Base-by-base conservation (phyloP, 331 rosid species). In the Prunus yedoensis region DNA sequence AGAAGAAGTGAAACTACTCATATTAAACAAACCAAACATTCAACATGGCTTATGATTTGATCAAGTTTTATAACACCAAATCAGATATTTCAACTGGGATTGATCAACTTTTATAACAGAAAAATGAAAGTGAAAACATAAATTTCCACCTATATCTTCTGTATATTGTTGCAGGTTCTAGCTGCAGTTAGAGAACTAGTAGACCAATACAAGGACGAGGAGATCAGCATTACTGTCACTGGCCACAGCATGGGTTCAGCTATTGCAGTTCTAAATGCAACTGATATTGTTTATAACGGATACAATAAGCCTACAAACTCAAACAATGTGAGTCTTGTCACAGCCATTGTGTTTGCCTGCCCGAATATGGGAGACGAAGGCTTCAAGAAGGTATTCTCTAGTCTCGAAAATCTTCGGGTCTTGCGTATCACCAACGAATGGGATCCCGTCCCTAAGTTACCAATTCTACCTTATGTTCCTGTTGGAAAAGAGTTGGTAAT, bases 181-280 rank as follows among this genome's bases (percentile, higher is more conserved):
- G 74, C 73, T 13, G 87, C 84, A 84, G 71, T 90, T 3, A 83
- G 58, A 58, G 79, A 87, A 64, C 25, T 83, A 7, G 81, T 90
- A 45, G 83, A 83, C 8, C 8, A 47, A 71, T 83, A 83, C 57
- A 82, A 88, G 81, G 43, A 78, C 4, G 93, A 88, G 60, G 88
- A 83, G 30, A 68, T 86, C 51, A 90, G 96, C 86, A 88, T 90
- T 73, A 90, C 89, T 0, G 35, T 88, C 59, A 82, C 87, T 0
- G 93, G 93, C 32, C 89, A 86, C 69, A 90, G 96, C 83, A 70
- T 90, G 87, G 96, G 93, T 14, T 89, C 89, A 14, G 88, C 89
- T 53, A 3, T 88, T 2, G 89, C 89, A 66, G 85, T 88, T 17
- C 67, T 88, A 0, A 90, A 79, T 15, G 89, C 87, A 2, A 30